phyloP scores from a whole-genome alignment of 139 green algal species.

The Chlamydomonas eustigma region DNA sequence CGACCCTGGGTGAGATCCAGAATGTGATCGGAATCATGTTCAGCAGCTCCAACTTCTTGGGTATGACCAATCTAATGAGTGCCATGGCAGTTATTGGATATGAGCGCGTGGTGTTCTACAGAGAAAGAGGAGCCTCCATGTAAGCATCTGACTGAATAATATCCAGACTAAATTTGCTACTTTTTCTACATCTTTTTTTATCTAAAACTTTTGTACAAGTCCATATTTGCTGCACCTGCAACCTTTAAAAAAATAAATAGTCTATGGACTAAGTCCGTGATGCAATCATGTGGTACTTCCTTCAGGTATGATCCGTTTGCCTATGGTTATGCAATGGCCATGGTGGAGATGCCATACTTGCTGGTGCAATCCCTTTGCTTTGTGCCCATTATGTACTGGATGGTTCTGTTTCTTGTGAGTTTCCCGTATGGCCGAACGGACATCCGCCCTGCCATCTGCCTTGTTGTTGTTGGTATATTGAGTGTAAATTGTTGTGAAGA shows the following conservation, averaged over 20 bases:
- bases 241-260: too few relatives aligned
- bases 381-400: conserved; percentile 36
- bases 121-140: conserved; percentile 27
- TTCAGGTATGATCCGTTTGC: conserved; percentile 11
- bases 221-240: too few relatives aligned
- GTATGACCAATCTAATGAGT: conserved; percentile 39
- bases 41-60: conserved; percentile 29
- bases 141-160: too few relatives aligned
- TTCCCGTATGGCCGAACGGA: too few relatives aligned
- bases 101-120: conserved; percentile 37
- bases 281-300: too few relatives aligned
- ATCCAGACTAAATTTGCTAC: too few relatives aligned
- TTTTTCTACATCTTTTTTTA: too few relatives aligned
- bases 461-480: too few relatives aligned
- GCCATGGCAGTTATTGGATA: conserved; percentile 31
- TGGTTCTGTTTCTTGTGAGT: conserved; percentile 43
- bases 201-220: too few relatives aligned
- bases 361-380: conserved; percentile 42
- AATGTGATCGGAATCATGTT: conserved; percentile 34
- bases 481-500: too few relatives aligned
- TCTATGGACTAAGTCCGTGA: too few relatives aligned
- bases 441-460: too few relatives aligned
- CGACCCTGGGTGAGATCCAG: conserved; percentile 5
- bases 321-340: neutral
- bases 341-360: conserved; percentile 44